phyloP scores from a whole-genome alignment of 2,329 filamentous ascomycete genomes.

The Claviceps fusiformis region DNA sequence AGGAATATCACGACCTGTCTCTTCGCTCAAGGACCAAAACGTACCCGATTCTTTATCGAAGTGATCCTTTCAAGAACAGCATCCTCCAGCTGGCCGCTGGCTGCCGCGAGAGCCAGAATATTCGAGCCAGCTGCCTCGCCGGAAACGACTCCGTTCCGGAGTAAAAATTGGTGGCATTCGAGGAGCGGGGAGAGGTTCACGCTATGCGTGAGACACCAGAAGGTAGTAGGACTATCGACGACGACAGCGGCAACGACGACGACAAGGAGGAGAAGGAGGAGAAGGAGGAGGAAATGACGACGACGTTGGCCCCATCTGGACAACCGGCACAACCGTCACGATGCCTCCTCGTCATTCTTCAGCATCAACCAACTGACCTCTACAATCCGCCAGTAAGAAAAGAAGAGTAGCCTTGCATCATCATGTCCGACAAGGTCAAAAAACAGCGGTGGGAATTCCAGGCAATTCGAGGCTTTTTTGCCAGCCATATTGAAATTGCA shows the following conservation, averaged over 20 bases:
- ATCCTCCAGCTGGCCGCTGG: no score
- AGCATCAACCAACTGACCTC: no score
- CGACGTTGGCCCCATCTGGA: neutral
- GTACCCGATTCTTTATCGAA: neutral
- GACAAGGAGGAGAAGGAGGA: neutral
- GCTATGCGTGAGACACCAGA: neutral
- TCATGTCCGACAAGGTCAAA: neutral
- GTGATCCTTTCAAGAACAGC: neutral
- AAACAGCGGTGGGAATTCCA: slow-evolving; percentile 12
- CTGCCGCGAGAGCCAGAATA: neutral
- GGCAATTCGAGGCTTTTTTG: slow-evolving; percentile 23
- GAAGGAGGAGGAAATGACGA: neutral
- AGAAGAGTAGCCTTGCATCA: no score
- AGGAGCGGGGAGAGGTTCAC: neutral
- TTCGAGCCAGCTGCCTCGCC: neutral
- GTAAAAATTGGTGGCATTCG: neutral
- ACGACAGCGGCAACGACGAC: neutral
- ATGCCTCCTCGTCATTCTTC: no score
- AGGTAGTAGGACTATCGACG: neutral
- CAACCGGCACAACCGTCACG: no score
- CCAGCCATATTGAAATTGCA: slow-evolving; percentile 24
- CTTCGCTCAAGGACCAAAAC: neutral
- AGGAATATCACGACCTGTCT: neutral
- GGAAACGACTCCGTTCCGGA: neutral
- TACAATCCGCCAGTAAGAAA: no score